Base-by-base conservation (phyloP, 108 stramenopile species). In the Cyclostephanos invisitatus region DNA sequence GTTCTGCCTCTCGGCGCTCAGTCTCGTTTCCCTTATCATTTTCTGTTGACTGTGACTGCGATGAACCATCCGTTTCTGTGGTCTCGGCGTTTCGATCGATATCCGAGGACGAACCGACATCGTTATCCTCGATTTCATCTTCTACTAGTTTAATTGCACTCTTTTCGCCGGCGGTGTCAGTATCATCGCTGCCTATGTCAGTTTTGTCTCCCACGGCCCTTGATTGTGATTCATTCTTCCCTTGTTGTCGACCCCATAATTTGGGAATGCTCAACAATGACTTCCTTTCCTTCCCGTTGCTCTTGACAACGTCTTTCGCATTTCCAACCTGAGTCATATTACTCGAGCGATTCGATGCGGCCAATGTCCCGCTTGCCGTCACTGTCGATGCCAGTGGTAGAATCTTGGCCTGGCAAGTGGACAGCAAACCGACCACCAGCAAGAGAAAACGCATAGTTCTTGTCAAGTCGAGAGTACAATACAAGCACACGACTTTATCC, bases 181-280 rank as follows among this genome's bases (percentile, higher is more conserved):
- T 56, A 56, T 56, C 55, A n/a, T n/a, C n/a, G 28, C 5, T 28
- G 55, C 2, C 14, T 21, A 8, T 56, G 2, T 27, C 40, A 9
- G 40, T 6, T 56, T 56, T 56, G 27, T 56, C 55, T 3, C 15
- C 59, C 59, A 12, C 59, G 17, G 28, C 59, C 5, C 2, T 60
- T 29, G 59, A 60, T 35, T 37, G 15, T 38, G 36, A n/a, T 38
- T 60, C 37, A 8, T 60, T 60, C 3, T 60, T 38, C 14, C 5
- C 15, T 37, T 60, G 32, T 60, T 37, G 59, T 14, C 25, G 25
- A 17, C 59, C 59, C 59, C 59, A 60, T 37, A 37, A 37, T 17
- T 37, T 36, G 37, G 59, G 59, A 60, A 60, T 36, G 7, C 59
- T 36, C 59, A 60, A 38, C 36, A 20, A 20, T n/a, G 36, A 38